phyloP scores from a whole-genome alignment of 2,329 filamentous ascomycete species.

The Fusarium newnesense region DNA sequence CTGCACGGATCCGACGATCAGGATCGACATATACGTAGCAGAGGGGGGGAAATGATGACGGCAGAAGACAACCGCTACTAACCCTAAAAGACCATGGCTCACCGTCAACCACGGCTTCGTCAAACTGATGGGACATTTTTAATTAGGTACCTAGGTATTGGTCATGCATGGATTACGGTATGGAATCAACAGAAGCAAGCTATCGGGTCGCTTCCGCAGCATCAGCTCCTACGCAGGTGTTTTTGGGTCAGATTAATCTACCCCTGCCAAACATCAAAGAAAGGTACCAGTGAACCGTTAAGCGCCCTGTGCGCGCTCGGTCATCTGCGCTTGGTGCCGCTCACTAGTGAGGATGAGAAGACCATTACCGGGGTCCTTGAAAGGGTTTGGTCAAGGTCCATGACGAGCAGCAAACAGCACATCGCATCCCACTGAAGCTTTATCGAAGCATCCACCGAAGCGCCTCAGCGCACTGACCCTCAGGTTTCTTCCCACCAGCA shows the following conservation, averaged over 20 bases:
- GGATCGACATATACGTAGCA: slow-evolving; percentile 36
- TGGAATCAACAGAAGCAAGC: slow-evolving; percentile 31
- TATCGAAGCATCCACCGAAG: slow-evolving; percentile 40
- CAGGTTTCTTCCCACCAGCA: slow-evolving; percentile 17
- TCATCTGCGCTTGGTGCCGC: slow-evolving; percentile 46
- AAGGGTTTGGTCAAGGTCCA: slow-evolving; percentile 31
- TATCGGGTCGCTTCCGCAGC: slow-evolving; percentile 33
- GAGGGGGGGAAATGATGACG: slow-evolving; percentile 40
- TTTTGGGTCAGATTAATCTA: slow-evolving; percentile 16
- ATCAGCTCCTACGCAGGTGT: slow-evolving; percentile 6
- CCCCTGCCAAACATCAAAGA: slow-evolving; percentile 16
- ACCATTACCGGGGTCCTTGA: slow-evolving; percentile 31
- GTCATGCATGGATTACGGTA: slow-evolving; percentile 2
- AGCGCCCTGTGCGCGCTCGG: slow-evolving; percentile 45
- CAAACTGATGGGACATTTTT: slow-evolving; percentile 4
- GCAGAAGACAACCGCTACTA: slow-evolving; percentile 21
- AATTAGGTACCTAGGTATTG: background rate
- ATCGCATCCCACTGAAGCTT: slow-evolving; percentile 35
- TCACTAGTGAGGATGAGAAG: slow-evolving; percentile 33
- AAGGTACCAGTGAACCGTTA: slow-evolving; percentile 26
- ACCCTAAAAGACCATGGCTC: slow-evolving; percentile 31
- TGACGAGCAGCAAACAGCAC: slow-evolving; percentile 30
- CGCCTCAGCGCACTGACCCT: slow-evolving; percentile 35
- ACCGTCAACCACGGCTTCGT: slow-evolving; percentile 23
- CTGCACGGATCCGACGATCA: slow-evolving; percentile 44